A percentile compares a stretch with the other conserved stretches of the same genome.
These are phyloP conservation scores for Curvularia sp. DNA, from an alignment of 2,329 filamentous ascomycete species.

Conservation along the genomic window DNA sequence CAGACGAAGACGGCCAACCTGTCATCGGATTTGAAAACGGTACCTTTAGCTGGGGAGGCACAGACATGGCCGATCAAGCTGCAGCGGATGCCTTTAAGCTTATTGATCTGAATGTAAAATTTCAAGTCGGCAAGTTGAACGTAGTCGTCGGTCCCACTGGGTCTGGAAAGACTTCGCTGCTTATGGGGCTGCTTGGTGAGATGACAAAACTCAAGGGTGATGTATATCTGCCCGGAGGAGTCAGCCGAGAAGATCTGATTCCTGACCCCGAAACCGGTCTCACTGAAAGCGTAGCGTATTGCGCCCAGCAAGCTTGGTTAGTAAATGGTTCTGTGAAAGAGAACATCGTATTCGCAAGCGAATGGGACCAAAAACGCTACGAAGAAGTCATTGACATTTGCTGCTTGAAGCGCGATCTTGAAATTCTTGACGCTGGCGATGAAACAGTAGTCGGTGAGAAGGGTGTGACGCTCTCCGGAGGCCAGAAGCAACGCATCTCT, in stretches of 20 bases:
- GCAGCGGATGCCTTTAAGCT: conserved; percentile 74
- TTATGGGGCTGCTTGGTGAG: conserved; percentile 95
- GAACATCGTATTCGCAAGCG: conserved; percentile 90
- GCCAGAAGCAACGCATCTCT: conserved; percentile 97
- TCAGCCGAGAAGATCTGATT: conserved; percentile 82
- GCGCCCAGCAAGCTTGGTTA: conserved; percentile 95
- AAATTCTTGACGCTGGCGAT: conserved; percentile 91
- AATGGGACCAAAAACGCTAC: conserved; percentile 82
- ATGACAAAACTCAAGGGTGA: conserved; percentile 86
- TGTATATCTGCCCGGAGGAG: conserved; percentile 84
- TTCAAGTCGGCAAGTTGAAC: conserved; percentile 85
- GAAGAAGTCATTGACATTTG: conserved; percentile 88
- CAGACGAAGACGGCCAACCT: conserved; percentile 71
- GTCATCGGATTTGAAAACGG: conserved; percentile 85
- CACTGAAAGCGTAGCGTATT: conserved; percentile 92
- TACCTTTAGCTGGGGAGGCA: conserved; percentile 86
- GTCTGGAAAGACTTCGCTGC: conserved; percentile 90
- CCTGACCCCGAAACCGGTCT: conserved; percentile 83
- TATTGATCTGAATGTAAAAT: conserved; percentile 82
- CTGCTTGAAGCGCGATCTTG: conserved; percentile 86
- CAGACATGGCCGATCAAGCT: conserved; percentile 60
- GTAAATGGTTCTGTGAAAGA: conserved; percentile 95
- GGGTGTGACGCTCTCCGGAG: conserved; percentile 93
- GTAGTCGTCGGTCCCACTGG: conserved; percentile 93
- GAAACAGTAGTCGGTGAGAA: conserved; percentile 96